A percentile compares a stretch with the other conserved stretches of the same genome.
These are phyloP conservation scores for Trichoderma koningiopsis DNA, from an alignment of 2,329 filamentous ascomycete species.

Conservation along the genomic window DNA sequence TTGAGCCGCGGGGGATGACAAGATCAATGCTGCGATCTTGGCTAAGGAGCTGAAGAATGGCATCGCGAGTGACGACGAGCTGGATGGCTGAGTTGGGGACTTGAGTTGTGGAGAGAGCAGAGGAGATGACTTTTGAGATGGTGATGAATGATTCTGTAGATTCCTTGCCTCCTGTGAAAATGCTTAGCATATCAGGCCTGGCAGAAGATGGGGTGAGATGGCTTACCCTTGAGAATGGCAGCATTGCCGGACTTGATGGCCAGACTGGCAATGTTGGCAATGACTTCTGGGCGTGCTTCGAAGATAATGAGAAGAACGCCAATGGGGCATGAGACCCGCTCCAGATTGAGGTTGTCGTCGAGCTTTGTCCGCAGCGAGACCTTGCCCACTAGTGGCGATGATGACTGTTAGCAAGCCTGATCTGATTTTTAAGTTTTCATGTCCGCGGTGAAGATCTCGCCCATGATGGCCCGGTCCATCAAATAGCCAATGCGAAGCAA, in stretches of 20 bases:
- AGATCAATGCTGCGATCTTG: slow-evolving; percentile 90
- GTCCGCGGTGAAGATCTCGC: neutral
- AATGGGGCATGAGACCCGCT: slow-evolving; percentile 90
- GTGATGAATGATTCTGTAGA: slow-evolving; percentile 93
- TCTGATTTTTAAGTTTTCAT: neutral
- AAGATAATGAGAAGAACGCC: slow-evolving; percentile 98
- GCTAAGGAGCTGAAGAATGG: slow-evolving; percentile 81
- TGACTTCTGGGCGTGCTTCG: slow-evolving; percentile 95
- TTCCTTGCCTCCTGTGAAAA: slow-evolving; percentile 78
- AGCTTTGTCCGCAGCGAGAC: slow-evolving; percentile 81
- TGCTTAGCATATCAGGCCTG: neutral
- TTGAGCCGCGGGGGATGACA: slow-evolving; percentile 88
- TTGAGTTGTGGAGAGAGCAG: slow-evolving; percentile 68
- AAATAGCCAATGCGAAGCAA: neutral
- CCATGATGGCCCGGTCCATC: neutral
- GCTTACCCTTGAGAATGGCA: slow-evolving; percentile 85
- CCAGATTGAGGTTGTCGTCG: slow-evolving; percentile 81
- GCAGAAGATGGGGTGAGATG: neutral
- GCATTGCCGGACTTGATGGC: slow-evolving; percentile 98
- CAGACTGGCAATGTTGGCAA: slow-evolving; percentile 94
- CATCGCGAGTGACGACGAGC: slow-evolving; percentile 90
- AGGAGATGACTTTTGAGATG: slow-evolving; percentile 82
- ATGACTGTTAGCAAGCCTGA: neutral
- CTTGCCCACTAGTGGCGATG: slow-evolving; percentile 66
- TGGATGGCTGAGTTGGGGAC: slow-evolving; percentile 89